Evolutionary conservation across 1,139 yeast species (phyloP), one percentile per base, ranked within the genome.

Genomic region (Nadsonia commutata): DNA sequence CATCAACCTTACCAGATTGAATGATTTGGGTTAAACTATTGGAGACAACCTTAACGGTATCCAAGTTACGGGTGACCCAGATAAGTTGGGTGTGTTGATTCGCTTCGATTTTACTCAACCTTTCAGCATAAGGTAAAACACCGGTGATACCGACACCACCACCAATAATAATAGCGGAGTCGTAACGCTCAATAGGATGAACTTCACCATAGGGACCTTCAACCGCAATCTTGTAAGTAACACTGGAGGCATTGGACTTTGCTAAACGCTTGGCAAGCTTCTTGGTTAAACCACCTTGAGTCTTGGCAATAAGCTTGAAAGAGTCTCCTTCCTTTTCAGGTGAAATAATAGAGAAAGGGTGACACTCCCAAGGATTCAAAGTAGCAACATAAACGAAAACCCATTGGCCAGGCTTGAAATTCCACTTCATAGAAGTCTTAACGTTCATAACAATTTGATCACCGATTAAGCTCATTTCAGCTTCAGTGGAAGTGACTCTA

Each of bases 81-180:
- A 37, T 31, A 18, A 42, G 31, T 11, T 31, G 38, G 21, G 39
- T 42, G 44, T 7, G 31, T 45, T 31, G 36, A 46, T 40, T 11
- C 36, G 18, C 36, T 8, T 20, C 18, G 16, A 38, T 33, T 36
- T 33, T 31, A 38, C 38, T 40, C 20, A 52, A 42, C 7, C 43
- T 43, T 2, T 48, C 40, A 8, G 57, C 57, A 40, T 52, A 49
- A 7, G 57, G 47, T 56, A 57, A 52, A 20, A 50, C 49, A 5
- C 78, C 76, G 1, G 88, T 78, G 45, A 80, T 66, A 54, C 90
- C 90, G 50, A 76, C 78, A 45, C 85, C 84, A 50, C 82, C 79
- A 2, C 76, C 74, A 45, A 78, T 49, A 41, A 78, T 62, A 18
- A 76, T 57, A 5, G 67, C 57, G 37, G 69, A 69, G 44, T 74